Base-by-base conservation (phyloP, 2,329 filamentous ascomycete genomes). In the Sarocladium strictum region DNA sequence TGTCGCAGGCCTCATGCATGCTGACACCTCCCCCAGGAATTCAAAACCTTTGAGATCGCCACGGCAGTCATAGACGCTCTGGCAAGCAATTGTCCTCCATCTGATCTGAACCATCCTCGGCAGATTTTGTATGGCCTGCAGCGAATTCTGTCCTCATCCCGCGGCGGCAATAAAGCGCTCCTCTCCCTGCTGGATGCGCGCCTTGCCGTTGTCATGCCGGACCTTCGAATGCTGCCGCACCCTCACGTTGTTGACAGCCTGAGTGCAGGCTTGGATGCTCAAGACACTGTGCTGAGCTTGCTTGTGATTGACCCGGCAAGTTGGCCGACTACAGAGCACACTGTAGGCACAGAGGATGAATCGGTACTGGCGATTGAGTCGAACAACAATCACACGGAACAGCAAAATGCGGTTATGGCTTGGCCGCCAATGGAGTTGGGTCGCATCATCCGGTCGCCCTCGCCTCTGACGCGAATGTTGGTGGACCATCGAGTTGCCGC, bases 31-130 rank as follows among this genome's bases (percentile, higher is more conserved):
- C 15, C 7, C 6, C 27, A 67, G 64, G 65, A 76, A 59, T 72
- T 72, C 59, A 76, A 76, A 51, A 74, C 74, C 2, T 76, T 70
- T 51, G 73, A 76, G 55, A 76, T 76, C 43, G 74, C 74, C 1
- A 73, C 68, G 11, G 72, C 72, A 0, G 72, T 76, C 1, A 68
- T 69, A 17, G 74, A 76, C 27, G 68, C 69, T 1, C 17, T 26
- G 17, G 21, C 24, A 26, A 63, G 59, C 35, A 58, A 67, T 56
- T 32, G 12, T 63, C 54, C 56, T 61, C 53, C 10, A 54, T 35
- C 40, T 51, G 38, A 56, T 37, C 33, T 58, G 29, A 61, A 65
- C 12, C 64, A 64, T 12, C 66, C 71, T 0, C 62, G 63, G 2
- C 67, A 69, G 12, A 67, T 75, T 11, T 63, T 76, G 1, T 56